phyloP scores from a whole-genome alignment of 1,139 yeast genomes.

The Magnusiomyces magnusii region DNA sequence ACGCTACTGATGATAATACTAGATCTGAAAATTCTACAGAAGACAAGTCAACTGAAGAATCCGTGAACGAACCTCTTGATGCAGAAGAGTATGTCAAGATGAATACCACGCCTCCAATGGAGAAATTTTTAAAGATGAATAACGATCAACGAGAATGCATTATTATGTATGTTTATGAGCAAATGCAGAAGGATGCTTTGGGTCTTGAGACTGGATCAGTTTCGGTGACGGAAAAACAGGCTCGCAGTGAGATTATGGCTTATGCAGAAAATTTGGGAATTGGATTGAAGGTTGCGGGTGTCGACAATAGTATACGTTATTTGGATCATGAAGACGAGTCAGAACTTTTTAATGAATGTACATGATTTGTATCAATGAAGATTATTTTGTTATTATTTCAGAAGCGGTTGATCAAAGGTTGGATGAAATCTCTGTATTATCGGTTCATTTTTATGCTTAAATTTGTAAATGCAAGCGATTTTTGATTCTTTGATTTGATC shows the following conservation, averaged over 20 bases:
- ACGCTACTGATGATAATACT: too few species aligned
- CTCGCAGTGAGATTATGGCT: not conserved
- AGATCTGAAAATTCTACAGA: not conserved
- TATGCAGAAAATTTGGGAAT: not conserved
- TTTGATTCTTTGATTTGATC: too few species aligned
- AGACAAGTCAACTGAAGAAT: not conserved
- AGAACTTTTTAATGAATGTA: too few species aligned
- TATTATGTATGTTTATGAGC: not conserved
- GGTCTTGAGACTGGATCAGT: not conserved
- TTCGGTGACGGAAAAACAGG: not conserved
- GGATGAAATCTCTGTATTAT: too few species aligned
- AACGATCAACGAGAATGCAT: not conserved
- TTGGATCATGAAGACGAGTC: too few species aligned
- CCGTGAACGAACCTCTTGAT: not conserved
- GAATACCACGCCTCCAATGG: not conserved
- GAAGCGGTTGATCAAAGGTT: too few species aligned
- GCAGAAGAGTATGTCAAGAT: too few species aligned
- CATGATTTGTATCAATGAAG: too few species aligned
- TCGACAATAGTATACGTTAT: too few species aligned
- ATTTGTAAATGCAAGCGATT: too few species aligned
- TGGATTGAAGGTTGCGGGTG: not conserved
- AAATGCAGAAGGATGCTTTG: not conserved
- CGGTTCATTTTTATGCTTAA: too few species aligned
- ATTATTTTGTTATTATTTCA: too few species aligned
- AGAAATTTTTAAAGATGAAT: not conserved